Conservation (phyloP, 2,329 filamentous ascomycete species). For the Fusarium marasasianum region DNA sequence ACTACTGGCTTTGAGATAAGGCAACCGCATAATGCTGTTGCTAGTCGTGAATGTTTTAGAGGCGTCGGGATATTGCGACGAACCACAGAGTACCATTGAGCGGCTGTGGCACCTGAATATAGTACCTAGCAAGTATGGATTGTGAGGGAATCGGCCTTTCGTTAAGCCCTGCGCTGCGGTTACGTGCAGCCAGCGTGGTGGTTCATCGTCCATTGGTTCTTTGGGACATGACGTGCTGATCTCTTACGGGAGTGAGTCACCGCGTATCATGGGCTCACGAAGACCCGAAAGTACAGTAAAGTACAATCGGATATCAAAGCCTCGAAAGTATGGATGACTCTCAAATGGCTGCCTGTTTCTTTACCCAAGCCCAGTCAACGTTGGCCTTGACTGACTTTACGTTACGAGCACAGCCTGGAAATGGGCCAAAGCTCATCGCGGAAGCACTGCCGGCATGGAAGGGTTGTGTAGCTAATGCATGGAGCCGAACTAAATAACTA, state of each 20-base stretch:
- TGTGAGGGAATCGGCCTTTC: background rate
- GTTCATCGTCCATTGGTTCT: background rate
- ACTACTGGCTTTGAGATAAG: conserved; percentile 5
- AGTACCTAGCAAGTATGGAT: background rate
- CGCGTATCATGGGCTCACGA: conserved; percentile 9
- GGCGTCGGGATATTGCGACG: conserved; percentile 9
- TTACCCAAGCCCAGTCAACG: background rate
- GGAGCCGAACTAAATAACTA: conserved; percentile 8
- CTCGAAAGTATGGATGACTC: conserved; percentile 2
- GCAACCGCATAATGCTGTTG: conserved; percentile 1
- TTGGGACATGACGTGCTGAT: conserved; percentile 2
- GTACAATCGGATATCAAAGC: conserved; percentile 1
- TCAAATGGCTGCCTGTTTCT: conserved; percentile 11
- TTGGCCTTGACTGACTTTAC: background rate
- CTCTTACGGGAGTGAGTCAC: conserved; percentile 24
- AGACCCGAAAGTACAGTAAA: background rate
- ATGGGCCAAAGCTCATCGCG: conserved; percentile 12
- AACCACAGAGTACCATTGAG: background rate
- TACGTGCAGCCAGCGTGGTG: conserved; percentile 12
- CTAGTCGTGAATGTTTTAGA: background rate
- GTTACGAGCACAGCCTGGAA: conserved; percentile 26
- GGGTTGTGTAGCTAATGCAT: conserved; percentile 21
- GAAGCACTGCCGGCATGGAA: conserved; percentile 21
- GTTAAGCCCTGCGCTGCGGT: conserved; percentile 26
- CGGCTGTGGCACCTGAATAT: background rate